Base-by-base conservation (phyloP, 768 basidiomycete species). In the Filobasidium wieringae region DNA sequence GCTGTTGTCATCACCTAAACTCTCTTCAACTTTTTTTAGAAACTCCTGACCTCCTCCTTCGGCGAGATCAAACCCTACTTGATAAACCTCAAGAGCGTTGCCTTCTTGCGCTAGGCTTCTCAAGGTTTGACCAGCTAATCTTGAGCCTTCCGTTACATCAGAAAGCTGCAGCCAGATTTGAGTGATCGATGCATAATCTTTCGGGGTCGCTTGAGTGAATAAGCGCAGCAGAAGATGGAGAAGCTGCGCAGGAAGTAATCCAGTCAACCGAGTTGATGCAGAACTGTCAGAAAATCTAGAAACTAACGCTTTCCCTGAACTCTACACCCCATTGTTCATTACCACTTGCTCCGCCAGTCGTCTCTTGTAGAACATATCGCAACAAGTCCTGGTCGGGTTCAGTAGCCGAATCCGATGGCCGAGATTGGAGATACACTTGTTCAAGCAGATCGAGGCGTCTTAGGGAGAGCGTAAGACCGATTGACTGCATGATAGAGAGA, bases 11-110 rank as follows among this genome's bases (percentile, higher is more conserved):
- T 24, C 30, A 27, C 37, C 40, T 40, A 69, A 45, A 4, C 55
- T 54, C 7, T 58, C 60, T 55, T 83, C 79, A 26, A 95, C 79
- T 43, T 78, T 82, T 66, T 89, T 85, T 43, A 96, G 77, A 75
- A 89, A 97, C 66, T 92, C 90, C 71, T 93, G 90, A 2, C 87
- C 82, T 0, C 89, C 93, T 33, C 91, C 88, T 75, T 96, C 93
- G 14, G 86, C 87, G 49, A 97, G 77, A 74, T 97, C 95, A 70
- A 97, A 97, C 0, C 87, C 90, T 69, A 96, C 83, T 72, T 99
- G 95, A 72, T 91, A 93, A 0, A 90, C 91, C 26, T 93, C 77
- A 11, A 90, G 76, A 37, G 80, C 80, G 64, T 91, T 66, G 47
- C 72, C 68, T 29, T 67, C 65, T 26, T 64, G 41, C 33, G 66